These are phyloP conservation scores for Rutstroemia sp. DNA, from an alignment of 2,329 filamentous ascomycete genomes.

Conservation along the genomic window DNA sequence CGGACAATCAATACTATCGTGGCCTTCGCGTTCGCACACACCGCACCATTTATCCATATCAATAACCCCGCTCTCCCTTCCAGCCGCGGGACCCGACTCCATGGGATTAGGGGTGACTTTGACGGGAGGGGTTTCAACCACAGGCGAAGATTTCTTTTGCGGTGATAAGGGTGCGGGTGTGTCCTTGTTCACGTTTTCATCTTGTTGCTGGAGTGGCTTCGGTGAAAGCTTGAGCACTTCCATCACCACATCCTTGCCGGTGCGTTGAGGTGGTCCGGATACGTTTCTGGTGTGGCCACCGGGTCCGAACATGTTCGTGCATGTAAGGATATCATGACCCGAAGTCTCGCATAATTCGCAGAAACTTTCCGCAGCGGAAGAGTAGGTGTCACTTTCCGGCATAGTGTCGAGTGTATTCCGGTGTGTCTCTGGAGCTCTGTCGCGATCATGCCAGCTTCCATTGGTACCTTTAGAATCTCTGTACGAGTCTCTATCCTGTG, in stretches of 20 bases:
- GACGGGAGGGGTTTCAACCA: constrained; percentile 29
- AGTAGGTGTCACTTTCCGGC: constrained; percentile 63
- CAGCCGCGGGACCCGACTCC: constrained; percentile 63
- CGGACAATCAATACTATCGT: constrained; percentile 92
- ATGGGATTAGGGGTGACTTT: constrained; percentile 52
- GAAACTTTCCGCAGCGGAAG: constrained; percentile 57
- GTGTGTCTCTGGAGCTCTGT: constrained; percentile 33
- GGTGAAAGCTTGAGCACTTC: constrained; percentile 37
- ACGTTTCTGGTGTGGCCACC: constrained; percentile 15
- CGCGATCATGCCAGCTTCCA: constrained; percentile 44
- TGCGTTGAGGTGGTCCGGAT: constrained; percentile 19
- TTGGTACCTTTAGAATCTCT: constrained; percentile 62
- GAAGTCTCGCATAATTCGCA: constrained; percentile 93
- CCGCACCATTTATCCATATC: constrained; percentile 94
- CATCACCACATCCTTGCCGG: constrained; percentile 32
- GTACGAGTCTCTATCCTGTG: constrained; percentile 46
- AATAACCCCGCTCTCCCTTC: constrained; percentile 69
- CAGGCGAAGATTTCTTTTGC: constrained; percentile 36
- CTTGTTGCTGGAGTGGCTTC: constrained; percentile 16
- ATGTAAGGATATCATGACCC: constrained; percentile 90
- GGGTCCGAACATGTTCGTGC: constrained; percentile 71
- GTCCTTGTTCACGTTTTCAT: constrained; percentile 32
- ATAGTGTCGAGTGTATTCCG: constrained; percentile 55
- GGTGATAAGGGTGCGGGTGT: constrained; percentile 51
- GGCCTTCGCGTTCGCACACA: constrained; percentile 89